These are phyloP conservation scores for Penstemon newberryi DNA, from an alignment of 257 asterid genomes.

Conservation along the genomic window DNA sequence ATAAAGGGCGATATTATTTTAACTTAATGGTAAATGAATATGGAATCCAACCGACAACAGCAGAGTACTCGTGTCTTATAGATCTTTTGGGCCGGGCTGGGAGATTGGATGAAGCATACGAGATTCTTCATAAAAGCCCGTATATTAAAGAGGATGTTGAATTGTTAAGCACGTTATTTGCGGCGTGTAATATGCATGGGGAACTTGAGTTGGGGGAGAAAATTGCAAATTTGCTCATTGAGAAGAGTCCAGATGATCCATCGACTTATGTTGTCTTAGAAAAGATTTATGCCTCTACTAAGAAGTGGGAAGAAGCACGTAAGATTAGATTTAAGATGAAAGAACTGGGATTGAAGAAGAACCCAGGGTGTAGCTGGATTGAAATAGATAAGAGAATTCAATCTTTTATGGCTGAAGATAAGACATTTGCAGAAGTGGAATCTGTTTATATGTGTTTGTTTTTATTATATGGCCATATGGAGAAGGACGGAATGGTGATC, in stretches of 20 bases:
- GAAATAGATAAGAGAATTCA: constrained; percentile 55
- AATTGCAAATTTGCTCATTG: constrained; percentile 52
- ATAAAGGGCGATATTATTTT: constrained; percentile 56
- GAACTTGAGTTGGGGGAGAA: constrained; percentile 57
- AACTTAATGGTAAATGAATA: constrained; percentile 43
- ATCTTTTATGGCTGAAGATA: constrained; percentile 59
- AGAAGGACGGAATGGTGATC: constrained; percentile 37
- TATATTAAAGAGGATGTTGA: constrained; percentile 43
- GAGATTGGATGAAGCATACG: constrained; percentile 60
- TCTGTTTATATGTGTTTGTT: constrained; percentile 53
- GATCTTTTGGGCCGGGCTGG: constrained; percentile 80
- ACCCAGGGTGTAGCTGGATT: constrained; percentile 81
- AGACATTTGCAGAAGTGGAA: constrained; percentile 40
- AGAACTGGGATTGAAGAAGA: constrained; percentile 57
- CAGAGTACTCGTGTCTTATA: constrained; percentile 69
- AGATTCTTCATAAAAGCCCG: constrained; percentile 47
- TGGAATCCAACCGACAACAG: constrained; percentile 54
- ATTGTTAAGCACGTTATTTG: constrained; percentile 65
- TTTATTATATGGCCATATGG: constrained; percentile 49
- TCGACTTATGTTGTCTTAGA: constrained; percentile 64
- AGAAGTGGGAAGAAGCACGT: constrained; percentile 59
- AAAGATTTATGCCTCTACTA: constrained; percentile 57
- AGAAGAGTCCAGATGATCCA: constrained; percentile 48
- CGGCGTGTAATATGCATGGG: constrained; percentile 62
- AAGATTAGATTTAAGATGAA: constrained; percentile 63